Conservation (phyloP, 306 rosid genomes). For the Alnus glutinosa region DNA sequence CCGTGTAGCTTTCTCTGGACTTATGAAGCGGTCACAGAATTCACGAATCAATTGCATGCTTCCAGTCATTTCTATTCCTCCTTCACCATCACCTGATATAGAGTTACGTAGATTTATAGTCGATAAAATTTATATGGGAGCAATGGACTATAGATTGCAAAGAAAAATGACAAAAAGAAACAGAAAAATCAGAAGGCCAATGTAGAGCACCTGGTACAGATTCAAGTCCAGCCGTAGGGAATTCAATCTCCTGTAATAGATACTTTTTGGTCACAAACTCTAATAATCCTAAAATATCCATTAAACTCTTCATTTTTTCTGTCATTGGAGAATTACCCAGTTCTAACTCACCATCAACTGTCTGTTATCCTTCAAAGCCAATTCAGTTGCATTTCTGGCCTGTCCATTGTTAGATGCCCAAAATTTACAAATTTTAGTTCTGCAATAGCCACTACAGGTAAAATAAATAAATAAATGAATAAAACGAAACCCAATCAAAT, state of each 20-base stretch:
- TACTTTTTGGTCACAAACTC: conserved; percentile 35
- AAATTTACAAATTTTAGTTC: conserved; percentile 23
- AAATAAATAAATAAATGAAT: conserved; percentile 4
- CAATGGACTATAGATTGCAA: not conserved
- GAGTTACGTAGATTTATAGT: conserved; percentile 20
- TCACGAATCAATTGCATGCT: conserved; percentile 90
- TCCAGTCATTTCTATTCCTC: conserved; percentile 93
- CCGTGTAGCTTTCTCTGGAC: conserved; percentile 57
- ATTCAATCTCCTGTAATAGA: conserved; percentile 86
- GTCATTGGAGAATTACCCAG: conserved; percentile 21
- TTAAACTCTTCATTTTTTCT: conserved; percentile 23
- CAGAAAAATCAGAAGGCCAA: conserved; percentile 12
- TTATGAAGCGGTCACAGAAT: conserved; percentile 61
- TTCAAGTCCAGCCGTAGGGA: conserved; percentile 90
- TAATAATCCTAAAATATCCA: conserved; percentile 10
- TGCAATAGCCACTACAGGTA: conserved; percentile 7
- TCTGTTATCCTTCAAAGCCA: conserved; percentile 72
- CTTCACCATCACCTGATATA: conserved; percentile 92
- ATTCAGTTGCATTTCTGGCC: conserved; percentile 72
- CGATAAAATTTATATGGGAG: conserved; percentile 5
- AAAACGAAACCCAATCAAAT: not conserved
- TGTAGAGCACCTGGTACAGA: conserved; percentile 84
- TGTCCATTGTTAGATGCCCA: conserved; percentile 39
- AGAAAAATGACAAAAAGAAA: not conserved
- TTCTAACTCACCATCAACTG: conserved; percentile 76